Percentiles rank a stretch among this genome's conserved stretches.
These are phyloP conservation scores for Abrus precatorius DNA, from an alignment of 306 rosid genomes.

Conservation along the genomic window DNA sequence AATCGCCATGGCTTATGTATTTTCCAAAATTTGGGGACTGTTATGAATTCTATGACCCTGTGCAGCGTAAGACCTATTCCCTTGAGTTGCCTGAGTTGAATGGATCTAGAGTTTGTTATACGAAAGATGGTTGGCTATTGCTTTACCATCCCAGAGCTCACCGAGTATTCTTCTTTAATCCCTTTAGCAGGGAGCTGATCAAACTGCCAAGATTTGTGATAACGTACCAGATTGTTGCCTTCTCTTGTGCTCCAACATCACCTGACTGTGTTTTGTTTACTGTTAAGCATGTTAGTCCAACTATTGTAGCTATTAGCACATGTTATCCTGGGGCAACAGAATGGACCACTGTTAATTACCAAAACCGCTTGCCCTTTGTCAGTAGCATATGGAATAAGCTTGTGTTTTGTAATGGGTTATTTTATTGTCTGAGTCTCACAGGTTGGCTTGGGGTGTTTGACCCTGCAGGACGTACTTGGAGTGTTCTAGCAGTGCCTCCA, in stretches of 20 bases:
- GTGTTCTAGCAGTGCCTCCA: conserved; percentile 74
- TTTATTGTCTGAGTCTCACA: conserved; percentile 85
- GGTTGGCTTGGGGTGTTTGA: conserved; percentile 88
- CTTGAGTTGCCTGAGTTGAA: conserved; percentile 72
- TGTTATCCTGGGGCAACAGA: conserved; percentile 77
- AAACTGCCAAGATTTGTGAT: conserved; percentile 73
- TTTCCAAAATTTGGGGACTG: conserved; percentile 65
- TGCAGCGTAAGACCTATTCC: conserved; percentile 60
- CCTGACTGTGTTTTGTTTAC: conserved; percentile 71
- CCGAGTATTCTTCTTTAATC: conserved; percentile 71
- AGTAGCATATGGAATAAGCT: conserved; percentile 93
- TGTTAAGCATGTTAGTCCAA: conserved; percentile 83
- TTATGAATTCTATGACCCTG: conserved; percentile 80
- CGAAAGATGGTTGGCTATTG: conserved; percentile 85
- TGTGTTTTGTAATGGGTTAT: conserved; percentile 80
- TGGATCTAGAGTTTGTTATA: conserved; percentile 71
- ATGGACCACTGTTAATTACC: conserved; percentile 82
- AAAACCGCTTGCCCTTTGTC: conserved; percentile 88
- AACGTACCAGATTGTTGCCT: conserved; percentile 73
- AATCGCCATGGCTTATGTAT: conserved; percentile 84
- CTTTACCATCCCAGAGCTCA: conserved; percentile 58
- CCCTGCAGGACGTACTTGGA: conserved; percentile 68
- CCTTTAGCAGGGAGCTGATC: conserved; percentile 69
- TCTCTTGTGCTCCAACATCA: conserved; percentile 84
- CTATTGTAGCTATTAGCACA: conserved; percentile 81